phyloP scores from a whole-genome alignment of 75 land plant species.

The Ceratopteris richardii region DNA sequence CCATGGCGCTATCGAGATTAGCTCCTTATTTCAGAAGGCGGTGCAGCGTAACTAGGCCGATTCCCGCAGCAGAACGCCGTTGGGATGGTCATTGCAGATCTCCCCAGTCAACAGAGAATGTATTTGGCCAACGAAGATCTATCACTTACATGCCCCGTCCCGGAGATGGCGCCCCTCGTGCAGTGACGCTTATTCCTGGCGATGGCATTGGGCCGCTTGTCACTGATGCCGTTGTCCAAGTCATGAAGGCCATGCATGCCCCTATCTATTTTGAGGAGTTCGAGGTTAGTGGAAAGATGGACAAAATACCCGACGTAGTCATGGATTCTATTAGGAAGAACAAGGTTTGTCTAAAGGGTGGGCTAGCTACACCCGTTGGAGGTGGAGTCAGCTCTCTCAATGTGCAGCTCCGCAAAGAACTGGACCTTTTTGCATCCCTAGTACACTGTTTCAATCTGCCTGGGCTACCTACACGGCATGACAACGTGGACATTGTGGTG shows the following conservation, averaged over 20 bases:
- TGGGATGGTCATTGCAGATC: too few relatives aligned
- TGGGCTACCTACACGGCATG: slow-evolving; percentile 60
- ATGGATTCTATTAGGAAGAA: slow-evolving; percentile 54
- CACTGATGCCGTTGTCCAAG: slow-evolving; percentile 65
- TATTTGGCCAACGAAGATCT: slow-evolving; percentile 8
- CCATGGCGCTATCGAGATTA: too few relatives aligned
- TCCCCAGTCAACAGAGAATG: background rate
- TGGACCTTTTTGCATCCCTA: slow-evolving; percentile 64
- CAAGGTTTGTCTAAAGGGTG: slow-evolving; percentile 74
- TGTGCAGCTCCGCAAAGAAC: slow-evolving; percentile 64
- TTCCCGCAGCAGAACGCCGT: too few relatives aligned
- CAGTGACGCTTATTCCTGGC: slow-evolving; percentile 70
- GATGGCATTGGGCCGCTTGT: slow-evolving; percentile 80
- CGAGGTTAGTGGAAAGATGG: slow-evolving; percentile 62
- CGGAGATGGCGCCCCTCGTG: slow-evolving; percentile 66
- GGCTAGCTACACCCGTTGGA: slow-evolving; percentile 63
- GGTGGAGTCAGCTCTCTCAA: slow-evolving; percentile 75
- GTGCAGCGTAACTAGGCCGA: too few relatives aligned
- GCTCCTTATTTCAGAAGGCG: too few relatives aligned
- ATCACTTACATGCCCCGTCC: slow-evolving; percentile 86
- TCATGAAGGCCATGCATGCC: slow-evolving; percentile 79
- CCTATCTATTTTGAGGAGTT: slow-evolving; percentile 63
- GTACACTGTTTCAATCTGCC: slow-evolving; percentile 69
- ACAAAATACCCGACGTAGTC: slow-evolving; percentile 50
- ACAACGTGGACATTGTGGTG: slow-evolving; percentile 71